Conservation (phyloP, 306 rosid species). For the Alnus rubra region DNA sequence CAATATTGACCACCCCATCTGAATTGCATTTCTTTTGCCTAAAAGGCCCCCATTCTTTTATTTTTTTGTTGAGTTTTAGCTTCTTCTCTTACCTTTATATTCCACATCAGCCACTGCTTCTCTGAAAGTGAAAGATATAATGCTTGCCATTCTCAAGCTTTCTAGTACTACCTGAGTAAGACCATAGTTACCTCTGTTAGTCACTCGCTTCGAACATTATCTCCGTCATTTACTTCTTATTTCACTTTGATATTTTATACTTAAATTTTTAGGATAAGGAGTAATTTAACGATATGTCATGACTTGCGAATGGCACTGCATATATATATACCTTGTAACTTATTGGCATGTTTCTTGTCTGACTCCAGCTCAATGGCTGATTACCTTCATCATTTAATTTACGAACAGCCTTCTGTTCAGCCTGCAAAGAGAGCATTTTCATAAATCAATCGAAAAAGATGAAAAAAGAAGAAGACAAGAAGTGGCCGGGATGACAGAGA, state of each 20-base stretch:
- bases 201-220: not conserved
- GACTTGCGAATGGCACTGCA: not conserved
- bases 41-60: not conserved
- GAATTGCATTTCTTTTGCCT: not conserved
- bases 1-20: not conserved
- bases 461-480: not conserved
- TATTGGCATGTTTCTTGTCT: slow-evolving; percentile 69
- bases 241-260: too few species aligned
- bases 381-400: slow-evolving; percentile 47
- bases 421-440: slow-evolving; percentile 37
- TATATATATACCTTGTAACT: slow-evolving; percentile 56
- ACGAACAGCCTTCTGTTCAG: slow-evolving; percentile 61
- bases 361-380: slow-evolving; percentile 62
- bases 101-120: slow-evolving; percentile 94
- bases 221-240: too few species aligned
- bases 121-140: slow-evolving; percentile 85
- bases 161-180: slow-evolving; percentile 71
- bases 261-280: too few species aligned
- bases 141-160: slow-evolving; percentile 88
- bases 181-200: slow-evolving; percentile 27
- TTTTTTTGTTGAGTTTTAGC: not conserved
- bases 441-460: not conserved
- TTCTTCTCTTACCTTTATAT: slow-evolving; percentile 64
- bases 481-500: not conserved
- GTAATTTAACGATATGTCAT: too few species aligned